phyloP scores from a whole-genome alignment of 1,139 yeast species.

The Protomyces arabidopsidicola region DNA sequence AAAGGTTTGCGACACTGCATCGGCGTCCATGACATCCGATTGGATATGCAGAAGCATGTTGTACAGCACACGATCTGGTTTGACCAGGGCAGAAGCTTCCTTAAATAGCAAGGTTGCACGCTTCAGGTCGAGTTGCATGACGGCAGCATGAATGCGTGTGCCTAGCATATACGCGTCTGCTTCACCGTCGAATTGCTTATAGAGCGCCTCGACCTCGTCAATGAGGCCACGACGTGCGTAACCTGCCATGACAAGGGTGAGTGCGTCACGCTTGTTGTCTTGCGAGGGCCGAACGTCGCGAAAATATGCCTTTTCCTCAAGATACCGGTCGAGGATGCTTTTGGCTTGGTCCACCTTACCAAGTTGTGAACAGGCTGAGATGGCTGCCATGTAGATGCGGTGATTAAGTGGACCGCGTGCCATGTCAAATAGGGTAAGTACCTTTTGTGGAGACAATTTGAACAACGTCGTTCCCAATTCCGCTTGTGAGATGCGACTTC shows the following conservation, averaged over 20 bases:
- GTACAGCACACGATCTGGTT: slow-evolving; percentile 15
- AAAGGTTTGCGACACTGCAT: neutral
- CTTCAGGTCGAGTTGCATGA: slow-evolving; percentile 6
- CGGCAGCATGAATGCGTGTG: slow-evolving; percentile 10
- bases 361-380: neutral
- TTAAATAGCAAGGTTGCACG: slow-evolving; percentile 2
- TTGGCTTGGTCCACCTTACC: neutral
- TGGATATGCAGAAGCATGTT: slow-evolving; percentile 16
- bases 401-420: neutral
- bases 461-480: neutral
- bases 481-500: neutral
- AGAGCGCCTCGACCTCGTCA: slow-evolving; percentile 3
- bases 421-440: neutral
- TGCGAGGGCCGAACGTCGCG: neutral
- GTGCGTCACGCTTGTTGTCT: neutral
- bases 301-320: neutral
- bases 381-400: neutral
- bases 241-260: slow-evolving; percentile 1
- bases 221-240: slow-evolving; percentile 16
- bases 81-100: neutral
- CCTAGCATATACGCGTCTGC: slow-evolving; percentile 16
- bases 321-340: neutral
- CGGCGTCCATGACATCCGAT: slow-evolving; percentile 2
- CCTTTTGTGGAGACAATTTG: neutral
- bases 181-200: slow-evolving; percentile 2